These are phyloP conservation scores for Penicillium tannophilum DNA, from an alignment of 495 filamentous ascomycete species.

Conservation along the genomic window DNA sequence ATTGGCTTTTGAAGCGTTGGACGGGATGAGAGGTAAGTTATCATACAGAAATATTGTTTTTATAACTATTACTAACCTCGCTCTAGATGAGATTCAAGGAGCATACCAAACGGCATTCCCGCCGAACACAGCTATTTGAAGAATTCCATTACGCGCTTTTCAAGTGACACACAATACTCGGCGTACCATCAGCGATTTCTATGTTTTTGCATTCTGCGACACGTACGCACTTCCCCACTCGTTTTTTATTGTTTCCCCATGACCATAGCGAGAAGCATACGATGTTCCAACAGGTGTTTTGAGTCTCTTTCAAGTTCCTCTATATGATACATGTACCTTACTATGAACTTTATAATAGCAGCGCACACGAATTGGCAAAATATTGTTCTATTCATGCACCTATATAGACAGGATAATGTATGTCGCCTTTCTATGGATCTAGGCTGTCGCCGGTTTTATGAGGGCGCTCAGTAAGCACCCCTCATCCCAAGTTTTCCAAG, in stretches of 20 bases:
- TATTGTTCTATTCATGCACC: background rate
- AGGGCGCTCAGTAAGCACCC: too few relatives aligned
- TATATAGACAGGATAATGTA: too few relatives aligned
- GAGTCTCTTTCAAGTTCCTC: background rate
- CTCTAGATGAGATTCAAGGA: constrained; percentile 46
- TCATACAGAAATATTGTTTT: background rate
- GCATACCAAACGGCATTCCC: constrained; percentile 50
- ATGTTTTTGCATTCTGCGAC: background rate
- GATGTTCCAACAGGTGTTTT: background rate
- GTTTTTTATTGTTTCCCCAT: background rate
- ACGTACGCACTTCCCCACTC: background rate
- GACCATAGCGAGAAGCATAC: background rate
- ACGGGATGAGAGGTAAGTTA: constrained; percentile 60
- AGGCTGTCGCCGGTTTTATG: too few relatives aligned
- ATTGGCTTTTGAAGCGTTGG: constrained; percentile 60
- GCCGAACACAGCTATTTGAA: constrained; percentile 22
- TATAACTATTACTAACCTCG: constrained; percentile 12
- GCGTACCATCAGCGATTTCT: background rate
- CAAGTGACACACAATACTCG: background rate
- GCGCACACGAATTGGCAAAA: background rate
- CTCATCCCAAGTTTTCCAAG: too few relatives aligned
- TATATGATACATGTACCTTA: background rate
- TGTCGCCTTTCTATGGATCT: too few relatives aligned
- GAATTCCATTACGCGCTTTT: background rate
- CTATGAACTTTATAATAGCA: background rate